Evolutionary conservation across 2,329 filamentous ascomycete genomes (phyloP), one percentile per base, ranked within the genome.

Genomic region (Aureobasidium sp.): DNA sequence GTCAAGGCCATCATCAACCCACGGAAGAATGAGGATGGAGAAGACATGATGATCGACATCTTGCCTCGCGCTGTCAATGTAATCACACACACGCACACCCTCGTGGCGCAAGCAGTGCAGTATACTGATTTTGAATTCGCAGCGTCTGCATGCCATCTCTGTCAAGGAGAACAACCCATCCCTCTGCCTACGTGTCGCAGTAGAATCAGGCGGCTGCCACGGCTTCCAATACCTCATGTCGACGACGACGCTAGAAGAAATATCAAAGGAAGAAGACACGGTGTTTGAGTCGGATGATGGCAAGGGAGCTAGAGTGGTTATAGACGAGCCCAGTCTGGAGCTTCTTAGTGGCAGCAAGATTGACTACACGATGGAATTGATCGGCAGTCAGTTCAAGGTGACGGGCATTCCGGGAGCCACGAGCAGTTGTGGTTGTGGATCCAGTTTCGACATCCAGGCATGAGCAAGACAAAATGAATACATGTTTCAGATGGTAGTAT

Each of bases 201-300:
- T 99, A 63, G 91, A 96, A 71, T 91, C 88, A 62, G 94, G 94
- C 66, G 94, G 94, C 61, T 99, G 94, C 74, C 94, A 99, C 75
- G 94, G 94, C 54, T 99, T 99, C 74, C 94, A 99, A 73, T 99
- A 99, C 72, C 78, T 96, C 50, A 96, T 99, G 90, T 90, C 87
- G 17, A 81, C 97, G 4, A 87, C 90, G 2, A 84, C 77, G 19
- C 73, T 73, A 12, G 76, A 76, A 17, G 81, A 84, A 59, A 75
- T 88, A 17, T 79, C 83, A 56, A 71, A 82, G 29, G 86, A 91
- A 64, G 94, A 97, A 69, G 94, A 99, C 71, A 94, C 89, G 0
- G 81, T 97, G 27, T 96, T 97, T 68, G 85, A 90, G 65, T 90
- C 86, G 52, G 77, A 85, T 15, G 71, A 71, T 65, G 62, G 64